Evolutionary conservation across 1,284 basidiomycete genomes (phyloP), one percentile per base, ranked within the genome.

Genomic region (Meira miltonrushii): DNA sequence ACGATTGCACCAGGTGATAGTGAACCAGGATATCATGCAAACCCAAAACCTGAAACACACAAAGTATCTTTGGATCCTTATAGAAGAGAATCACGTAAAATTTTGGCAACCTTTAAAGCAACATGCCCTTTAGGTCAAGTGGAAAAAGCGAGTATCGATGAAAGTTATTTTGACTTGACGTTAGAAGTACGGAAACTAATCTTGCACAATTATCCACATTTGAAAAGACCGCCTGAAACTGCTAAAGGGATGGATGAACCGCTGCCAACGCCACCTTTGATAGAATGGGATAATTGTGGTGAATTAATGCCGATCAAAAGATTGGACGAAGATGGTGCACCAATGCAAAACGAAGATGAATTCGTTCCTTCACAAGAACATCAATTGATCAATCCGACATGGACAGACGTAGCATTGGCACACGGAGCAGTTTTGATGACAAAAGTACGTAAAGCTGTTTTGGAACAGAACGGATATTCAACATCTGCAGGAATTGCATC

Each of bases 21-120:
- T 50, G 87, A 92, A 75, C 89, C 94, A 11, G 87, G 87, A 0
- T 96, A 98, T 78, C 85, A 90, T 39, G 82, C 89, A 59, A 65
- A 78, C 28, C 86, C 92, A 4, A 87, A 92, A 74, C 87, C 88
- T 1, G 83, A 84, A 60, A 95, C 91, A 10, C 93, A 98, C 81
- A 97, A 98, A 83, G 92, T 91, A 44, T 95, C 92, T 17, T 83
- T 99, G 50, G 95, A 99, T 78, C 86, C 90, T 60, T 98, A 98
- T 78, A 83, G 94, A 15, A 83, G 89, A 55, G 94, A 98, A 80
- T 91, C 88, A 68, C 82, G 85, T 63, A 96, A 93, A 80, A 89
- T 97, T 64, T 84, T 93, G n/a, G 83, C 84, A 9, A 82, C 90
- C 68, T 93, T 96, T 78, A 88, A 88, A 70, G 87, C 90, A 59